Percentiles rank a stretch among this genome's conserved stretches.
These are phyloP conservation scores for Lathyrus tuberosus DNA, from an alignment of 306 rosid species.

Conservation along the genomic window DNA sequence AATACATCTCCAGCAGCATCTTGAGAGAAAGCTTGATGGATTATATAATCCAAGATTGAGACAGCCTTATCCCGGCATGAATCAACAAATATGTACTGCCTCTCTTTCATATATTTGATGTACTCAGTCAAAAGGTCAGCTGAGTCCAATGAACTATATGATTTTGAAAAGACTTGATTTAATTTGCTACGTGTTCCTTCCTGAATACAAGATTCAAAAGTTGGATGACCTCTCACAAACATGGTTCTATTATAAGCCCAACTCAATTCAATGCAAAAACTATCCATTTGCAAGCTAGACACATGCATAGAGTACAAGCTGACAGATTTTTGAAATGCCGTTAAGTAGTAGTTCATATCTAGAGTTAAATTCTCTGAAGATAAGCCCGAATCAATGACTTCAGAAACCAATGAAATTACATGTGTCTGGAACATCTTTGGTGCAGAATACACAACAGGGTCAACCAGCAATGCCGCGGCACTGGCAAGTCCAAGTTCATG, in stretches of 20 bases:
- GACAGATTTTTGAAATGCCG: slow-evolving; percentile 64
- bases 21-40: slow-evolving; percentile 49
- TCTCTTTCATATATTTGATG: slow-evolving; percentile 51
- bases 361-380: slow-evolving; percentile 46
- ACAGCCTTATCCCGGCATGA: slow-evolving; percentile 46
- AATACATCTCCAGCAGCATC: slow-evolving; percentile 41
- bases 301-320: slow-evolving; percentile 58
- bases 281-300: slow-evolving; percentile 55
- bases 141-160: slow-evolving; percentile 52
- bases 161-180: slow-evolving; percentile 38
- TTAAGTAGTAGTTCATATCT: slow-evolving; percentile 58
- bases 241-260: slow-evolving; percentile 37
- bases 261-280: slow-evolving; percentile 32
- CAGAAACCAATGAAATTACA: slow-evolving; percentile 63
- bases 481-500: slow-evolving; percentile 60
- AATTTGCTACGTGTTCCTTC: slow-evolving; percentile 50
- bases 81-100: slow-evolving; percentile 46
- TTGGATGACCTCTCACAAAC: slow-evolving; percentile 45
- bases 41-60: slow-evolving; percentile 51
- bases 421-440: slow-evolving; percentile 82
- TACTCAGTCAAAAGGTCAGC: slow-evolving; percentile 55
- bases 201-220: slow-evolving; percentile 60
- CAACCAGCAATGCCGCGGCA: slow-evolving; percentile 61
- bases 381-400: slow-evolving; percentile 51
- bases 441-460: slow-evolving; percentile 66